Conservation (phyloP, 108 stramenopile species). For the Fistulifera pelliculosa region DNA sequence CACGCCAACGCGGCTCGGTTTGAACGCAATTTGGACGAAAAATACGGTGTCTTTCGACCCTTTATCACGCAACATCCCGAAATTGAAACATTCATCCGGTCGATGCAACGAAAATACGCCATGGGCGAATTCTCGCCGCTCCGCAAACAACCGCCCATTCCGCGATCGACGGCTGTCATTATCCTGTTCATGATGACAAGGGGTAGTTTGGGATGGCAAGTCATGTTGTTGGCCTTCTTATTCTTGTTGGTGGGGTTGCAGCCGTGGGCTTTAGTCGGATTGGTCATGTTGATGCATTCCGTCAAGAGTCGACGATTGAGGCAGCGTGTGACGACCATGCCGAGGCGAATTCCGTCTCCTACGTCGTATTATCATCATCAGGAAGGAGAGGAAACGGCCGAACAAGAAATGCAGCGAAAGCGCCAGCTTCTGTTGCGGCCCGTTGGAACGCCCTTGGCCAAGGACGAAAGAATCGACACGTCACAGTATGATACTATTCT, state of each 20-base stretch:
- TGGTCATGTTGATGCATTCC: conserved; percentile 42
- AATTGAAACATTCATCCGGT: conserved; percentile 43
- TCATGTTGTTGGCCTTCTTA: conserved; percentile 39
- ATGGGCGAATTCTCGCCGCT: conserved; percentile 63
- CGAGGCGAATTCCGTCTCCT: conserved; percentile 16
- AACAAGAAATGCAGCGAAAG: conserved; percentile 27
- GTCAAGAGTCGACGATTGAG: conserved; percentile 39
- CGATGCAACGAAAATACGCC: conserved; percentile 61
- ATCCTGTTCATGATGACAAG: conserved; percentile 81
- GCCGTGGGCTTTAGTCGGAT: conserved; percentile 77
- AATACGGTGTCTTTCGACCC: conserved; percentile 76
- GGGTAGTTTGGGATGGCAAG: conserved; percentile 43
- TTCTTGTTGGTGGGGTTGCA: conserved; percentile 80
- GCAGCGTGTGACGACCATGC: conserved; percentile 35
- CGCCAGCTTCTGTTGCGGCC: conserved; percentile 37
- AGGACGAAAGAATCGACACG: conserved; percentile 35
- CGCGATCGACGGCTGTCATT: conserved; percentile 52
- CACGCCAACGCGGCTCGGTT: conserved; percentile 80
- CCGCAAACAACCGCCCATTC: conserved; percentile 49
- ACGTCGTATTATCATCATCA: conserved; percentile 26
- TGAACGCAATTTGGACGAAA: conserved; percentile 75
- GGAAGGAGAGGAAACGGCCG: not conserved
- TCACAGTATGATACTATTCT: conserved; percentile 64
- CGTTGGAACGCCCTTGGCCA: conserved; percentile 46
- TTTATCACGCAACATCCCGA: conserved; percentile 73